These are phyloP conservation scores for Alternaria arborescens DNA, from an alignment of 2,329 filamentous ascomycete species.

Conservation along the genomic window DNA sequence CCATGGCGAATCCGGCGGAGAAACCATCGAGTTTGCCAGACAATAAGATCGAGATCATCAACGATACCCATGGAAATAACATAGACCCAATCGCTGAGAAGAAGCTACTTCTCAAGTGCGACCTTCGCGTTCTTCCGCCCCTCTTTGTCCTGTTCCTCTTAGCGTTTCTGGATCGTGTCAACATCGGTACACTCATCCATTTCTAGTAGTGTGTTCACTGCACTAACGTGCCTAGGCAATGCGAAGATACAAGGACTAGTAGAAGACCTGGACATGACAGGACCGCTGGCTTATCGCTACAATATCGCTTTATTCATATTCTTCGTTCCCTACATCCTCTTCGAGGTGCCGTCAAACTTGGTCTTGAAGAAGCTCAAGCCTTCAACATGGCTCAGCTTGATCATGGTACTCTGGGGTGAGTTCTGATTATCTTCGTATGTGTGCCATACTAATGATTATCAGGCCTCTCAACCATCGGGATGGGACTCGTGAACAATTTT, in stretches of 20 bases:
- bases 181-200: conserved; percentile 28
- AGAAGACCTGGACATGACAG: conserved; percentile 49
- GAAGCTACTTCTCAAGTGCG: conserved; percentile 59
- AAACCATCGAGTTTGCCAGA: conserved; percentile 14
- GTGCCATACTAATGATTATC: background rate
- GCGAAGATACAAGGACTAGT: conserved; percentile 52
- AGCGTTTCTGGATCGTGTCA: conserved; percentile 30
- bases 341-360: conserved; percentile 49
- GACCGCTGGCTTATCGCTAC: conserved; percentile 40
- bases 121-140: conserved; percentile 59
- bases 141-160: conserved; percentile 54
- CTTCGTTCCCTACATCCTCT: conserved; percentile 51
- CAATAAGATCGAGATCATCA: conserved; percentile 38
- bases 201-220: background rate
- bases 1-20: conserved; percentile 19
- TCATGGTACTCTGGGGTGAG: conserved; percentile 52
- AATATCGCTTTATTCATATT: conserved; percentile 52
- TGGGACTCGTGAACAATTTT: conserved; percentile 59
- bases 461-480: conserved; percentile 53
- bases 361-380: conserved; percentile 53
- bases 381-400: conserved; percentile 49
- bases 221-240: conserved; percentile 42
- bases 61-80: conserved; percentile 33
- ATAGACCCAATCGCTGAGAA: conserved; percentile 54
- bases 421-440: background rate